phyloP scores from a whole-genome alignment of 2,329 filamentous ascomycete genomes.

The Xylaria sp. region DNA sequence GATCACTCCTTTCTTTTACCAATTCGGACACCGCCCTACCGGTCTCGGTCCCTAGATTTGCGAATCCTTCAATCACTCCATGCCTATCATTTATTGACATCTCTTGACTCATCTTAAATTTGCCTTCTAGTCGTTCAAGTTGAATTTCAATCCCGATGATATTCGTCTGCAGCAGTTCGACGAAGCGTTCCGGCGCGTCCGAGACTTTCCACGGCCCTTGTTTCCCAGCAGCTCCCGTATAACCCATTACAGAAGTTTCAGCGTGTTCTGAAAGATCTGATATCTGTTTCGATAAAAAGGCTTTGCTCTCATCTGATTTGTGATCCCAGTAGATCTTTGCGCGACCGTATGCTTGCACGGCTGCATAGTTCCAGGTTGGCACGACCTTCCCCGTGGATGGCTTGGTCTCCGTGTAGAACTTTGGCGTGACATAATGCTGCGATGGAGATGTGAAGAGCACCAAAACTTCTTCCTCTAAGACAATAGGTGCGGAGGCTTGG shows the following conservation, averaged over 20 bases:
- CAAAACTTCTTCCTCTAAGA: slow-evolving; percentile 26
- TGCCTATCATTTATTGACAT: slow-evolving; percentile 26
- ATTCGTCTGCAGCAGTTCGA: slow-evolving; percentile 22
- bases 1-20: slow-evolving; percentile 24
- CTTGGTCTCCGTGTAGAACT: slow-evolving; percentile 34
- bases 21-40: slow-evolving; percentile 14
- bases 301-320: slow-evolving; percentile 26
- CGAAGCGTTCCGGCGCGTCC: slow-evolving; percentile 29
- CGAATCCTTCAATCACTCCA: slow-evolving; percentile 26
- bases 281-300: slow-evolving; percentile 29
- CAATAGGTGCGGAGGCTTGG: slow-evolving; percentile 3
- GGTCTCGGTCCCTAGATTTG: slow-evolving; percentile 23
- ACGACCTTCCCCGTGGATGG: slow-evolving; percentile 29
- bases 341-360: slow-evolving; percentile 27
- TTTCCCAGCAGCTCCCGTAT: slow-evolving; percentile 13
- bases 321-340: slow-evolving; percentile 31
- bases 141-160: slow-evolving; percentile 31
- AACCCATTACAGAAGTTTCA: slow-evolving; percentile 28
- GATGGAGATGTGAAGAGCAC: slow-evolving; percentile 23
- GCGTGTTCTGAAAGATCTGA: slow-evolving; percentile 29
- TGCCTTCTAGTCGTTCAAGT: slow-evolving; percentile 27
- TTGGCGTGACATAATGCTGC: slow-evolving; percentile 32
- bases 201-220: slow-evolving; percentile 25
- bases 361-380: slow-evolving; percentile 31
- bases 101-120: slow-evolving; percentile 36